Base-by-base conservation (phyloP, 164 flowering plant genomes). In the Vitis labrusca region DNA sequence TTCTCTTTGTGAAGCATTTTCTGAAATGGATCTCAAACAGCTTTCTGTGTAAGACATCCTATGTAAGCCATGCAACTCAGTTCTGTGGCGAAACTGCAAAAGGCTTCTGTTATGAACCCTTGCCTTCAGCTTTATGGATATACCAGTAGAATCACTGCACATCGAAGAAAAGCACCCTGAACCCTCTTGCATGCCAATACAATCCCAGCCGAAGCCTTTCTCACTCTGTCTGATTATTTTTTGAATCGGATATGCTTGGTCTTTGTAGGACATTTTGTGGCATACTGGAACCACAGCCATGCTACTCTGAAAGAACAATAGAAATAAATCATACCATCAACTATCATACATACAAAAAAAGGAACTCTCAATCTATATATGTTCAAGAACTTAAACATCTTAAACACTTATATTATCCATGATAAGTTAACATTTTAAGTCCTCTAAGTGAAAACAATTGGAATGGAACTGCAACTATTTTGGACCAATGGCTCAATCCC, bases 211-310 rank as follows among this genome's bases (percentile, higher is more conserved):
- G 10, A 67, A 49, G 30, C 70, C 61, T 51, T 54, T 61, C 56
- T 70, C 67, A 49, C 44, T 58, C 11, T 59, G 76, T 54, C 75
- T 76, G 2, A 23, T 37, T 17, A 61, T 13, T 56, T 61, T 77
- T 29, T 59, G 51, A 65, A 53, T 58, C 1, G 68, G 53, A 55
- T 51, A 56, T 55, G 56, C 59, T 48, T 72, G 69, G 49, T 74
- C 82, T 62, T 69, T 84, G 17, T 50, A 76, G 10, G 71, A 76
- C 37, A 74, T 59, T 58, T 70, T 81, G 67, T 69, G 74, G 71
- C 81, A 75, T 65, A 79, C 32, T 29, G 86, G 77, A 77, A 77
- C 64, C 49, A 70, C 66, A 63, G 87, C 84, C 86, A 84, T 82
- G 9, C 52, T 37, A 51, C 27, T 60, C 84, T 77, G 78, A 53